Evolutionary conservation across 768 basidiomycete species (phyloP), one percentile per base, ranked within the genome.

Genomic region (Naganishia onofrii): DNA sequence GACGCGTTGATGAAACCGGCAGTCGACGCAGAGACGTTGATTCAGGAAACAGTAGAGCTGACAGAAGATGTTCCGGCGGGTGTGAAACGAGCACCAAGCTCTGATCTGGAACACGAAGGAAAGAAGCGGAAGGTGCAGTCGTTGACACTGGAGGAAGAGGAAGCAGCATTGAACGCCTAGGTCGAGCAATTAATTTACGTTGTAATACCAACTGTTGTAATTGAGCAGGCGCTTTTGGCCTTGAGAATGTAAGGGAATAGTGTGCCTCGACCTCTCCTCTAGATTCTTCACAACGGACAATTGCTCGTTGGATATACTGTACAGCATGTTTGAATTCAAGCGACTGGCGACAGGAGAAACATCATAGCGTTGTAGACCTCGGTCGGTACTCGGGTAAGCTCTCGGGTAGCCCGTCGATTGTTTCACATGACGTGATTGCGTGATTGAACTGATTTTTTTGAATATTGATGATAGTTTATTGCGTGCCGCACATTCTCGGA

Each of bases 81-180:
- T 7, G 55, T 46, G 36, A 53, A 63, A 48, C 19, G 57, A n/a
- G 66, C 8, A 10, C 21, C 70, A 31, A 52, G 46, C 3, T 28
- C 65, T 26, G 70, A 29, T 15, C 7, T 38, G 23, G 46, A 48
- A 8, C 28, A 52, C 26, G 64, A 48, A 15, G 52, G 28, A 52
- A 70, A 69, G 64, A 72, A 70, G 56, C 31, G 23, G 3, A 66
- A 67, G 56, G 17, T 42, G 26, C 38, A 54, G 34, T 55, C 23
- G 55, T 42, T 7, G 36, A 67, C 66, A 26, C 31, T 68, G 12
- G 71, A 72, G 32, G 66, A 63, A 12, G 64, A 57, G 51, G 58
- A 54, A 34, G 68, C 65, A 10, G 67, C n/a, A 13, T 38, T 31
- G n/a, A 60, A 60, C 36, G 53, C 54, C 12, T 70, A 66, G 42